Base-by-base conservation (phyloP, 257 asterid species). In the Solanum infundibuliforme region DNA sequence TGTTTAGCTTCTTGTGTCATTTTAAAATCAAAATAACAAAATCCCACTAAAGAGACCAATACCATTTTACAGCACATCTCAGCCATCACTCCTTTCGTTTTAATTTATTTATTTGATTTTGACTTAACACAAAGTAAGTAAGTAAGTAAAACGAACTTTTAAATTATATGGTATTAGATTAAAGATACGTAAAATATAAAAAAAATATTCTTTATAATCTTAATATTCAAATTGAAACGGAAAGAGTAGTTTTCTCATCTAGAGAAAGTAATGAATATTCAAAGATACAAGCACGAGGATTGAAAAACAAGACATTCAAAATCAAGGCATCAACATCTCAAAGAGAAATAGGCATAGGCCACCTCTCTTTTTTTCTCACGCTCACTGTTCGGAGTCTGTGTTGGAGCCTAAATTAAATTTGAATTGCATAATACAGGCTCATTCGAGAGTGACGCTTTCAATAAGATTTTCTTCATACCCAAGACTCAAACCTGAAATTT, bases 351-450 rank as follows among this genome's bases (percentile, higher is more conserved):
- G 32, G 1, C 8, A 35, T 74, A 74, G 2, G 62, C 65, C 36
- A 8, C 58, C 34, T 41, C 58, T 13, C 7, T 13, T 13, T 48
- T 48, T 46, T 46, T 13, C 55, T 46, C 20, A 46, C 5, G 2
- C 55, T 46, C 7, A 13, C 6, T 13, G 2, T 13, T 48, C 1
- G 20, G 2, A 48, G 18, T 14, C 7, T 14, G 1, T 3, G 1
- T 48, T 48, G 1, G 2, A 13, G 7, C 20, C 3, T 13, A 0
- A 14, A 48, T 13, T 48, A 48, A 48, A 48, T 48, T 1, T 14
- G 7, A 1, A 48, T 14, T 0, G 3, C 1, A 5, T 2, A 14
- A 0, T 0, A 5, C 20, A 48, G 0, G 20, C 1, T 48, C 3
- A 48, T 48, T 48, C 1, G 1, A 48, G 20, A 5, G 21, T 48